A percentile compares a stretch with the other conserved stretches of the same genome.
Conservation (phyloP, 768 basidiomycete species). For the Tremella mesenterica region DNA sequence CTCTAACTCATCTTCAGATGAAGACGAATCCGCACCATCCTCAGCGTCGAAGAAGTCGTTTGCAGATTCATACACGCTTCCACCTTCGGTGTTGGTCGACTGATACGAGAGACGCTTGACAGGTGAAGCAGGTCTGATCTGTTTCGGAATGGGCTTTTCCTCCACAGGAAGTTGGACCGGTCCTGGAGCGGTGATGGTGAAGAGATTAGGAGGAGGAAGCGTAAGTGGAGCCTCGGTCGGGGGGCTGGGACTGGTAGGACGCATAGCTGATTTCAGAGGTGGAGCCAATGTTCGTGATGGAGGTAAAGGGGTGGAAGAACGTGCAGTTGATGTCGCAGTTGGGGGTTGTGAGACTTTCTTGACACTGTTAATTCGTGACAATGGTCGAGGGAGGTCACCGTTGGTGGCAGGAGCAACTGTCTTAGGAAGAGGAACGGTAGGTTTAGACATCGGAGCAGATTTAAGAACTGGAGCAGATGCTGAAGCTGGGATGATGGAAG, state of each 20-base stretch:
- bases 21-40: conserved; percentile 1
- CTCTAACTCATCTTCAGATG: conserved; percentile 18
- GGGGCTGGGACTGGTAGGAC: conserved; percentile 1
- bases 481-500: conserved; percentile 18
- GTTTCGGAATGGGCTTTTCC: conserved; percentile 6
- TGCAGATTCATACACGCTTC: conserved; percentile 39
- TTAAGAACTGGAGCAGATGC: not conserved
- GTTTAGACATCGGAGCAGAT: conserved; percentile 5
- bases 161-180: conserved; percentile 29
- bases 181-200: conserved; percentile 37
- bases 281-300: not conserved
- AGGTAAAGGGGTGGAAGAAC: conserved; percentile 29
- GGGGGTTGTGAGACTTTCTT: conserved; percentile 20
- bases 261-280: conserved; percentile 6
- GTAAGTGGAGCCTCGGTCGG: not conserved
- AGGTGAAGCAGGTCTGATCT: conserved; percentile 10
- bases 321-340: conserved; percentile 40
- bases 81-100: conserved; percentile 29
- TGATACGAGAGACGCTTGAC: conserved; percentile 24
- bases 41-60: conserved; percentile 21
- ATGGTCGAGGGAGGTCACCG: too few relatives aligned
- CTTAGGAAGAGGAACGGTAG: conserved; percentile 35
- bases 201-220: conserved; percentile 19
- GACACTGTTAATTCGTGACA: conserved; percentile 15
- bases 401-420: conserved; percentile 26